These are phyloP conservation scores for Hylodesmum podocarpum DNA, from an alignment of 306 rosid genomes.

Conservation along the genomic window DNA sequence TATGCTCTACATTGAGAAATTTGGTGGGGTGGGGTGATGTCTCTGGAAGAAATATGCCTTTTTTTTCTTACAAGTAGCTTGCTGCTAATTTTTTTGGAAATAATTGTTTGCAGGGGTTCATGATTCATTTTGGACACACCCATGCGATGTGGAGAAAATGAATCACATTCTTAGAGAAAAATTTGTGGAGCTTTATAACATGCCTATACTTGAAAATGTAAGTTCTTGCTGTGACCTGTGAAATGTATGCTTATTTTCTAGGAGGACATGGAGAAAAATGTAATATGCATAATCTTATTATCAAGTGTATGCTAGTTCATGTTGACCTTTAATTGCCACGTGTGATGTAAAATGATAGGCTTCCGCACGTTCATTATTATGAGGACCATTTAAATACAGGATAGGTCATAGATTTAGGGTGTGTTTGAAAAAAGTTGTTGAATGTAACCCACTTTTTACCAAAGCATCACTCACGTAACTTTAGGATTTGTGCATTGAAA, in stretches of 20 bases:
- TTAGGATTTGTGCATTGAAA: too few relatives aligned
- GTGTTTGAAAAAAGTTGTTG: too few relatives aligned
- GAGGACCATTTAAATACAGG: neutral
- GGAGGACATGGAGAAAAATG: neutral
- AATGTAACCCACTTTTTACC: too few relatives aligned
- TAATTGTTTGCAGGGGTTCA: constrained; percentile 70
- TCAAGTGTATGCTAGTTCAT: neutral
- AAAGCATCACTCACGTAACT: too few relatives aligned
- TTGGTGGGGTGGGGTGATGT: neutral
- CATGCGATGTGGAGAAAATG: constrained; percentile 77
- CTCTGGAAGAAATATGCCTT: neutral
- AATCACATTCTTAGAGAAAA: constrained; percentile 67
- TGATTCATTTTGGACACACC: constrained; percentile 92
- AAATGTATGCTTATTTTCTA: neutral
- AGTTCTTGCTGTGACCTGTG: constrained; percentile 11
- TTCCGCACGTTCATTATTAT: neutral
- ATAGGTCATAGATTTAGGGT: neutral
- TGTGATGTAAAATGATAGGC: too few relatives aligned
- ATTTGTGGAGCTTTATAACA: constrained; percentile 79
- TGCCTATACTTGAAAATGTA: constrained; percentile 52
- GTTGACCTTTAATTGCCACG: neutral
- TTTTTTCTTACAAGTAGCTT: neutral
- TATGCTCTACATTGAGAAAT: neutral
- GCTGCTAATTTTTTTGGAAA: constrained; percentile 13
- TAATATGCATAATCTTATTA: too few relatives aligned